These are phyloP conservation scores for Fusarium annulatum DNA, from an alignment of 2,329 filamentous ascomycete genomes.

Conservation along the genomic window DNA sequence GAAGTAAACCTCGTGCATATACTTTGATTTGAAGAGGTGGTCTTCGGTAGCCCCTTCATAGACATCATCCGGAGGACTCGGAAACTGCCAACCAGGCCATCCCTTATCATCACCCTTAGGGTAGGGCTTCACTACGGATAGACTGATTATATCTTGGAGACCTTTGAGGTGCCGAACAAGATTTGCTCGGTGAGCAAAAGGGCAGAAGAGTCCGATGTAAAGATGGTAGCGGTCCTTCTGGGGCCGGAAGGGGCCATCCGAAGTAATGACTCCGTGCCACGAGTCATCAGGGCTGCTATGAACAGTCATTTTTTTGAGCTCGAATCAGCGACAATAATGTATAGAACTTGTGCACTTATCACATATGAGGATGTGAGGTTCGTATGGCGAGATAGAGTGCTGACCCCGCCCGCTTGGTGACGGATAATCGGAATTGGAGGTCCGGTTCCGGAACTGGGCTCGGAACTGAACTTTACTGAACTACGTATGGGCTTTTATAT, in stretches of 20 bases:
- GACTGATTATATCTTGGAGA: constrained; percentile 74
- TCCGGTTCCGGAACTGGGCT: background rate
- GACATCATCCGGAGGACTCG: constrained; percentile 57
- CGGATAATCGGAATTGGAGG: background rate
- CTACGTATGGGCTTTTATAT: background rate
- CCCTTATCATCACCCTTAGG: constrained; percentile 73
- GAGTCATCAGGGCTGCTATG: constrained; percentile 38
- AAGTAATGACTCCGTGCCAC: constrained; percentile 41
- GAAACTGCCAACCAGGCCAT: constrained; percentile 73
- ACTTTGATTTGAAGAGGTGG: constrained; percentile 72
- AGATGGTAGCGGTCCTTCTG: constrained; percentile 70
- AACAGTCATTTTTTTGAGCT: constrained; percentile 14
- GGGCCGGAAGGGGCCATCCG: constrained; percentile 59
- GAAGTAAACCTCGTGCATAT: constrained; percentile 77
- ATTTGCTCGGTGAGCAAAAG: constrained; percentile 77
- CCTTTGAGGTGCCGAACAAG: constrained; percentile 79
- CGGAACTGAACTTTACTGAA: background rate
- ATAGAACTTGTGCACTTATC: too few species aligned
- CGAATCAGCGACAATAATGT: rapidly evolving
- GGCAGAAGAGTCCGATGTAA: constrained; percentile 70
- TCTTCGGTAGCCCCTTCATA: constrained; percentile 71
- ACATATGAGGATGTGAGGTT: background rate
- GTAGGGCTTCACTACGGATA: constrained; percentile 72
- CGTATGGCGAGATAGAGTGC: background rate
- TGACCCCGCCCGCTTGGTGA: constrained; percentile 5